Evolutionary conservation across 2,329 filamentous ascomycete species (phyloP), one percentile per base, ranked within the genome.

Genomic region (Aureobasidium sp.): DNA sequence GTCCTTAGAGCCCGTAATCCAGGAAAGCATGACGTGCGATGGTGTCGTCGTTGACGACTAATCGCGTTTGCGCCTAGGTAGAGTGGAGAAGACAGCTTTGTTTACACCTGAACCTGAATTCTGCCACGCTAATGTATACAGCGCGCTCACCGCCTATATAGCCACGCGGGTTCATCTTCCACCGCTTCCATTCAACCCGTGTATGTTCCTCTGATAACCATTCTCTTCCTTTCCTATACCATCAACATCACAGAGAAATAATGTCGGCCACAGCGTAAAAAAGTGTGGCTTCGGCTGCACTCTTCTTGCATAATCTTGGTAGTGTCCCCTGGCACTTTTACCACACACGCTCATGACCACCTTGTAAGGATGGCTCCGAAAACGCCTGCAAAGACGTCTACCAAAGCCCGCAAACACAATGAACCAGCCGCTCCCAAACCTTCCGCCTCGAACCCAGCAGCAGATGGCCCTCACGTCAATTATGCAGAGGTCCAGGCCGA

Each of bases 401-500:
- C 64, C 27, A 63, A 61, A 39, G 62, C 57, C 15, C 58, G 63
- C 31, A 65, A 65, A 33, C 68, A 71, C 40, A 69, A 69, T 66
- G 68, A 64, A 45, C 65, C 66, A 50, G 63, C 65, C 53, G 65
- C 54, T 54, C 50, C 62, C 14, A 60, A 65, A 31, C 60, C 54
- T n/a, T 29, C 39, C 27, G 56, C 58, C 39, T 49, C 50, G 29
- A 14, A 57, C 22, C 48, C 48, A n/a, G 49, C 54, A 22, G 56
- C 54, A n/a, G 56, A 49, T 19, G 54, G 17, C n/a, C 31, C 40
- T 47, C 61, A 76, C 44, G 81, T 81, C 63, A 79, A 91, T 70
- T 96, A 97, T 76, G 84, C 86, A 66, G 88, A 95, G 75, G 85
- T 89, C 37, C 94, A 97, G 76, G 81, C 88, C 69, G 89, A 96